Evolutionary conservation across 768 basidiomycete genomes (phyloP).

Genomic region (Podaxis sp.): DNA sequence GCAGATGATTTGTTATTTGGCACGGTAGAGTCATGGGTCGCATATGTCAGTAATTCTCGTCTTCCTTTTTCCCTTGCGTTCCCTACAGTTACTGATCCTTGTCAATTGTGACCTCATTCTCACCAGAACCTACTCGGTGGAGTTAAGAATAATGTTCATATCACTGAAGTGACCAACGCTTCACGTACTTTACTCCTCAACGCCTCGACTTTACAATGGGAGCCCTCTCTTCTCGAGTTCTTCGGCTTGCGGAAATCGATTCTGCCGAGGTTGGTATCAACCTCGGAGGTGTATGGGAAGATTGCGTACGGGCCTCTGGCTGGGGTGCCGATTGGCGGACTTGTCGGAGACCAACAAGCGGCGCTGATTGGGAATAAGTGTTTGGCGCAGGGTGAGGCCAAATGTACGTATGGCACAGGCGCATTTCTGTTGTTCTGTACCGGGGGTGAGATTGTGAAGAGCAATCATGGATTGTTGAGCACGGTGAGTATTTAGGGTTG

Average conservation of each 20-base stretch:
- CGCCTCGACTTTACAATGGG: slow-evolving; percentile 80
- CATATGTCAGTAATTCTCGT: slow-evolving; percentile 61
- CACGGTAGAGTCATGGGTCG: slow-evolving; percentile 96
- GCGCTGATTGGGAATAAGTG: slow-evolving; percentile 98
- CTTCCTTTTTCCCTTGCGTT: slow-evolving; percentile 7
- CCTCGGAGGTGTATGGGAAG: slow-evolving; percentile 89
- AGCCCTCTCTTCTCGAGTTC: slow-evolving; percentile 78
- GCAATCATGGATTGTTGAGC: slow-evolving; percentile 83
- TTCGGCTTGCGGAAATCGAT: slow-evolving; percentile 78
- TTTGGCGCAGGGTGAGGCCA: slow-evolving; percentile 85
- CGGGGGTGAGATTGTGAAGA: slow-evolving; percentile 82
- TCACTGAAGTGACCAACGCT: slow-evolving; percentile 94
- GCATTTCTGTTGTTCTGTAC: slow-evolving; percentile 97
- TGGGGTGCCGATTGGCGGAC: slow-evolving; percentile 85
- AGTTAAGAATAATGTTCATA: slow-evolving; percentile 65
- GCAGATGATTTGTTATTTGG: slow-evolving; percentile 85
- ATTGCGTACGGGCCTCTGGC: slow-evolving; percentile 64
- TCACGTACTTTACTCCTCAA: slow-evolving; percentile 94
- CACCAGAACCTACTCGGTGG: slow-evolving; percentile 82
- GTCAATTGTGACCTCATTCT: slow-evolving; percentile 8
- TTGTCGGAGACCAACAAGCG: slow-evolving; percentile 98
- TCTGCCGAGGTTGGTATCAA: slow-evolving; percentile 85
- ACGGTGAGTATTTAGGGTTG: slow-evolving; percentile 53
- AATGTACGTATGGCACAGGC: slow-evolving; percentile 98
- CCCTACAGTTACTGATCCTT: not conserved